These are phyloP conservation scores for Tilletia horrida DNA, from an alignment of 1,284 basidiomycete genomes.

Conservation along the genomic window DNA sequence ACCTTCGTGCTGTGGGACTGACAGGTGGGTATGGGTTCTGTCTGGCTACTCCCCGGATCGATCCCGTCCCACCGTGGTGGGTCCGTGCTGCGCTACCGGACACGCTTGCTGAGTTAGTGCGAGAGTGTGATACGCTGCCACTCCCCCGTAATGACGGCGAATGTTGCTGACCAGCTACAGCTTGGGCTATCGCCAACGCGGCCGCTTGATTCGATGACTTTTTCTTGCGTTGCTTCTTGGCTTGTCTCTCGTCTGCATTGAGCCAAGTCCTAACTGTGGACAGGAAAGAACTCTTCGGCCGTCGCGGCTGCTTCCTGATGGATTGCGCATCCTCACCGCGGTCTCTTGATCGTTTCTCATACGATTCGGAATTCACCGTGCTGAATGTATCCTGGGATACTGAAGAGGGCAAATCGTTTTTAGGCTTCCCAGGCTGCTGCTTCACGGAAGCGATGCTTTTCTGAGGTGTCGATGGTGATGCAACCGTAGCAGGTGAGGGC, in stretches of 20 bases:
- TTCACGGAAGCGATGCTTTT: constrained; percentile 17
- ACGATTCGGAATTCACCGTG: constrained; percentile 28
- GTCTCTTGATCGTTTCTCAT: neutral
- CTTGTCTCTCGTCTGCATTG: constrained; percentile 72
- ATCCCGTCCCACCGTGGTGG: neutral
- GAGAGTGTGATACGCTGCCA: constrained; percentile 12
- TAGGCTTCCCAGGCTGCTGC: neutral
- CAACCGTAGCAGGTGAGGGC: neutral
- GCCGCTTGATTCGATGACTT: constrained; percentile 65
- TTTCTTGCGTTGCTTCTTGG: constrained; percentile 66
- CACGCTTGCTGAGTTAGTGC: neutral
- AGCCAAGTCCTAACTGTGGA: constrained; percentile 74
- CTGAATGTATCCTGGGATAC: constrained; percentile 43
- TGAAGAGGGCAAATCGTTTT: constrained; percentile 18
- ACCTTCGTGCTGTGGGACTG: constrained; percentile 4
- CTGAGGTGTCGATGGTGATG: constrained; percentile 25
- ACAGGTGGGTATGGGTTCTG: constrained; percentile 15
- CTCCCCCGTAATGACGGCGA: neutral
- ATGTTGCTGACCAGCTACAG: neutral
- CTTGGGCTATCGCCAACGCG: neutral
- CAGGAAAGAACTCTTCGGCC: constrained; percentile 38
- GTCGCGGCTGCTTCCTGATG: constrained; percentile 30
- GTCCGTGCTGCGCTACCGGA: neutral
- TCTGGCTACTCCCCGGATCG: neutral
- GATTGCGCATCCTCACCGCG: constrained; percentile 11